Evolutionary conservation across 2,329 filamentous ascomycete species (phyloP).

Genomic region (Colletotrichum salicis): DNA sequence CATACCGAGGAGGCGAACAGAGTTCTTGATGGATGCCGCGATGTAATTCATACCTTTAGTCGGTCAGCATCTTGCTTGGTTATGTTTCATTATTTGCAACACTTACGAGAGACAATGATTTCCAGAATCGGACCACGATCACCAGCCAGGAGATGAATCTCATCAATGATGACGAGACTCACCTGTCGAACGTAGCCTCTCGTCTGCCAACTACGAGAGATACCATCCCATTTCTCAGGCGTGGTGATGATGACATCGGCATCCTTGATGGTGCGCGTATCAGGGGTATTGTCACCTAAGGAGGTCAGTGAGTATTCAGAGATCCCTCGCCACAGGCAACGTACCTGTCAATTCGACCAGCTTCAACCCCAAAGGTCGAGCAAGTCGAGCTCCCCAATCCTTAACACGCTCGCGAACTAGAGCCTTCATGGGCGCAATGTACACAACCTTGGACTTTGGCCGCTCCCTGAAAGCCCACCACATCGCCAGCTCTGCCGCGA

Average conservation of each 20-base stretch:
- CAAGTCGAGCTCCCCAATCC: conserved; percentile 89
- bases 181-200: conserved; percentile 96
- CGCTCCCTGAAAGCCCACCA: conserved; percentile 99
- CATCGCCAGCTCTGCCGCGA: conserved; percentile 96
- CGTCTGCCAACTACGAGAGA: conserved; percentile 98
- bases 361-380: conserved; percentile 84
- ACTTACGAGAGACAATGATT: conserved; percentile 82
- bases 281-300: conserved; percentile 87
- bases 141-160: conserved; percentile 96
- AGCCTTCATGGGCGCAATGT: conserved; percentile 99
- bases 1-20: conserved; percentile 95
- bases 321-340: not conserved
- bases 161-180: conserved; percentile 96
- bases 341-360: conserved; percentile 90
- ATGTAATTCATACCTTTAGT: conserved; percentile 92
- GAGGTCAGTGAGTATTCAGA: not conserved
- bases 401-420: conserved; percentile 95
- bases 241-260: conserved; percentile 99
- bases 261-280: conserved; percentile 93
- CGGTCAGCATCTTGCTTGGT: not conserved
- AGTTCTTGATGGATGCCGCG: conserved; percentile 88
- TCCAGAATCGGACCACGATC: conserved; percentile 97
- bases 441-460: conserved; percentile 96
- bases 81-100: no score
- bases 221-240: conserved; percentile 99